Evolutionary conservation across 1,139 yeast genomes (phyloP).

Genomic region (Candida tropicalis): DNA sequence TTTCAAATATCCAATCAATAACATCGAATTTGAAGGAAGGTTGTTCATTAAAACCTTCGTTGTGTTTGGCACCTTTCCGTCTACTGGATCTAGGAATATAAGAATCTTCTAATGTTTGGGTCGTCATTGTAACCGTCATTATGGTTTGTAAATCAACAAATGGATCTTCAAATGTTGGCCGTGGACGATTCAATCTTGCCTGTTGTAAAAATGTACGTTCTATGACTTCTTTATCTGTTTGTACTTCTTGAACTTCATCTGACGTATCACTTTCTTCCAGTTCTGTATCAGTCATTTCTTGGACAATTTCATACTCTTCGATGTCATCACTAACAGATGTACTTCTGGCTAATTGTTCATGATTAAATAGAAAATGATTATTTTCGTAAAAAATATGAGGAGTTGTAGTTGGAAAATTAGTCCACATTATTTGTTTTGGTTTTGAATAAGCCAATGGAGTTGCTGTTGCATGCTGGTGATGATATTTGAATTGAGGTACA

Average conservation of each 20-base stretch:
- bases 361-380: neutral
- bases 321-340: neutral
- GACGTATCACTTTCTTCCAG: neutral
- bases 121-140: neutral
- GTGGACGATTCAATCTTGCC: neutral
- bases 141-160: neutral
- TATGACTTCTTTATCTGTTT: neutral
- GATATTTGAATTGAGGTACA: slow-evolving; percentile 29
- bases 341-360: too few species aligned
- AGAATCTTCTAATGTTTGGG: neutral
- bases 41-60: neutral
- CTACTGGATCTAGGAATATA: neutral
- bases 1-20: slow-evolving; percentile 10
- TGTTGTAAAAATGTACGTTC: neutral
- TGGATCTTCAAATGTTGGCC: slow-evolving; percentile 4
- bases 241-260: neutral
- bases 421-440: slow-evolving; percentile 23
- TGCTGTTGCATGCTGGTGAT: slow-evolving; percentile 11
- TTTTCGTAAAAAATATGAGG: slow-evolving; percentile 1
- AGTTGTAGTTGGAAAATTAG: slow-evolving; percentile 6
- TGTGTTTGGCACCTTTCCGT: neutral
- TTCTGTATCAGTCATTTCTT: neutral
- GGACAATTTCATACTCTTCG: neutral
- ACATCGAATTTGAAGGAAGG: slow-evolving; percentile 8
- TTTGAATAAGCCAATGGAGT: slow-evolving; percentile 21